Evolutionary conservation across 2,329 filamentous ascomycete genomes (phyloP), one percentile per base, ranked within the genome.

Genomic region (Cladosporium cucumerinum): DNA sequence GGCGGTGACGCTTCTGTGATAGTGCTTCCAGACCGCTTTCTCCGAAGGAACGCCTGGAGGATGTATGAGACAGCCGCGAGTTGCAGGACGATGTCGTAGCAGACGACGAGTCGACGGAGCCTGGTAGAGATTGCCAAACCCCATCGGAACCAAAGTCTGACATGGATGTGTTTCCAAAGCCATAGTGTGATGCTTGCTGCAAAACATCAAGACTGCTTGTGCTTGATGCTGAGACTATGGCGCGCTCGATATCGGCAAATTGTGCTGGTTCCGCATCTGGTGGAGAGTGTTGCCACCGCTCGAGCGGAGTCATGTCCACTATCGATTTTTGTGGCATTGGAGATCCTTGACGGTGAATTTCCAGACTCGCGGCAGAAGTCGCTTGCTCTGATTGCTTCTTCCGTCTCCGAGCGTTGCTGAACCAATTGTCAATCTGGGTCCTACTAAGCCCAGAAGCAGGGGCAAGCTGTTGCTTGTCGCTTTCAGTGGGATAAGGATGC

Each of bases 281-380:
- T 32, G 57, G 57, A 49, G 57, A 60, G 32, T 49, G 57, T n/a
- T 60, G 39, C 57, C 57, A 60, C 2, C 57, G 39, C 26, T 60
- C 57, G 23, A 58, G 25, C 18, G 57, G 57, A n/a, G 57, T 58
- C 57, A 60, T 57, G 21, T 48, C 25, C 1, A 26, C 26, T 48
- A 26, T 48, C 5, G 26, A n/a, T 5, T 48, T 30, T n/a, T 11
- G 26, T 16, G 57, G 57, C 39, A 60, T 60, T 8, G 57, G 57
- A 3, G 57, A 60, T 5, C 57, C 57, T 49, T 46, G 39, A 3
- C 57, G 36, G 12, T 48, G 39, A 5, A 60, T 28, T 10, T 32
- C 21, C 3, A 11, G 11, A 28, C 18, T 32, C 2, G 39, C 57
- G 10, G 16, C 26, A 21, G 57, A 11, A 16, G 39, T 49, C 2